Percentiles rank a stretch among this genome's conserved stretches.
These are phyloP conservation scores for Sporisorium reilianum DNA, from an alignment of 1,284 basidiomycete species.

Conservation along the genomic window DNA sequence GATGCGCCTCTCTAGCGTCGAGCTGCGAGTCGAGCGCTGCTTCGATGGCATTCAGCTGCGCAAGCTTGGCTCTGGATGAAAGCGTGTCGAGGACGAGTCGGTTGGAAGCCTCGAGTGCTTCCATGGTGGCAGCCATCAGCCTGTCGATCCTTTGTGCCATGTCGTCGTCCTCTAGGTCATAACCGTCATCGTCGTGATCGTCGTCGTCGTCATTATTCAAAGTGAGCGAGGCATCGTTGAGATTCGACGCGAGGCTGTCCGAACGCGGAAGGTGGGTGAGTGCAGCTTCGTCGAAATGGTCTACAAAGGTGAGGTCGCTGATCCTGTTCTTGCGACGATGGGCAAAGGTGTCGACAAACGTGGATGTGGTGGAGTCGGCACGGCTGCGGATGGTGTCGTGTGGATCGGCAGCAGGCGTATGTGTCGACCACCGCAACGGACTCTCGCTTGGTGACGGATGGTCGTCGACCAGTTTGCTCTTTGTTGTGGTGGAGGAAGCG, in stretches of 20 bases:
- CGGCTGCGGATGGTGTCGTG: conserved; percentile 39
- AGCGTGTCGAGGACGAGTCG: conserved; percentile 41
- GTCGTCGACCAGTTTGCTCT: conserved; percentile 9
- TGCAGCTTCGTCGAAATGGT: conserved; percentile 20
- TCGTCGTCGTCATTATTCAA: conserved; percentile 15
- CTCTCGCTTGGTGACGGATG: conserved; percentile 6
- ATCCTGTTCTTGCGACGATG: conserved; percentile 42
- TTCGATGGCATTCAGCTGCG: conserved; percentile 44
- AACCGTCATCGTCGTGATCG: conserved; percentile 4
- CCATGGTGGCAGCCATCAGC: conserved; percentile 48
- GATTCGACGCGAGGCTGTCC: conserved; percentile 13
- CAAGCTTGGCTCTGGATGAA: conserved; percentile 40
- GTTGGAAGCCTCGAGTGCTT: conserved; percentile 46
- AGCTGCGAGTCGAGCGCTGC: conserved; percentile 42
- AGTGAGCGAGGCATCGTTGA: conserved; percentile 33
- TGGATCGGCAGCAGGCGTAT: conserved; percentile 26
- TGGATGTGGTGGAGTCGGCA: conserved; percentile 37
- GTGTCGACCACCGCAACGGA: conserved; percentile 32
- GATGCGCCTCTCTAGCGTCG: conserved; percentile 30
- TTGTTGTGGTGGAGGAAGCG: conserved; percentile 6
- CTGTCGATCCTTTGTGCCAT: conserved; percentile 29
- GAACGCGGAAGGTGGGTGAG: conserved; percentile 9
- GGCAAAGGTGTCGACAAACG: conserved; percentile 44
- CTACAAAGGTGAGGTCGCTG: conserved; percentile 43
- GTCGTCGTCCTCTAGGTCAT: conserved; percentile 16